These are phyloP conservation scores for Wickerhamiella cacticola DNA, from an alignment of 805 yeast genomes.

Conservation along the genomic window DNA sequence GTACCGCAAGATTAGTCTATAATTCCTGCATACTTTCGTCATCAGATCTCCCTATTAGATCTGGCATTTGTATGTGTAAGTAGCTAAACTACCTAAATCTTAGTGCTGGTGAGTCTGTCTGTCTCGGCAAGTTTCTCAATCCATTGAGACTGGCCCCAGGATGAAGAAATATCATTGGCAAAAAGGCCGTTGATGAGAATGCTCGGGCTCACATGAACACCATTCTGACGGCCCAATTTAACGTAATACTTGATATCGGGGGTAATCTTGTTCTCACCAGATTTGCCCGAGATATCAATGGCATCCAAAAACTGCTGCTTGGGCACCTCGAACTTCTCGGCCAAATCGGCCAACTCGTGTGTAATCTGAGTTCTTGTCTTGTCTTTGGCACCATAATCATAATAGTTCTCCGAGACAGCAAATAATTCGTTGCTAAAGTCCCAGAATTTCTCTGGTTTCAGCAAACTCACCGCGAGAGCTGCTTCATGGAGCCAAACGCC, in stretches of 20 bases:
- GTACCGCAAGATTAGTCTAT: too few species aligned
- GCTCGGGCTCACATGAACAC: conserved; percentile 79
- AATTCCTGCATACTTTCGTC: too few species aligned
- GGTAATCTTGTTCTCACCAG: conserved; percentile 47
- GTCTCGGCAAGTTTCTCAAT: conserved; percentile 20
- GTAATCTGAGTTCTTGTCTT: conserved; percentile 47
- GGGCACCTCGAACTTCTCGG: conserved; percentile 34
- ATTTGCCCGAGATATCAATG: conserved; percentile 32
- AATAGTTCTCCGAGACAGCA: conserved; percentile 42
- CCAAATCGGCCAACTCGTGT: conserved; percentile 40
- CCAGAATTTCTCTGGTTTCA: conserved; percentile 45
- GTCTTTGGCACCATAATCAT: conserved; percentile 47
- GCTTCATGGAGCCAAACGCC: conserved; percentile 60
- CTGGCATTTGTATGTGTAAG: not conserved
- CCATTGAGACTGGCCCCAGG: conserved; percentile 42
- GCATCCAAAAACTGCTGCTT: conserved; percentile 29
- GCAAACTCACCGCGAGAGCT: conserved; percentile 50
- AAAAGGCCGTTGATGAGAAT: conserved; percentile 58
- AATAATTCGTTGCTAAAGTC: conserved; percentile 45
- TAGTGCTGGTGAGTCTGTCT: not conserved
- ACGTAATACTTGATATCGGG: conserved; percentile 64
- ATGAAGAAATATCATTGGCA: conserved; percentile 46
- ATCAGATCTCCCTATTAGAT: not conserved
- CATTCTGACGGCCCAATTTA: conserved; percentile 58
- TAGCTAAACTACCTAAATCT: not conserved